Conservation (phyloP, 1,284 basidiomycete genomes). For the Jaminaea rosea region DNA sequence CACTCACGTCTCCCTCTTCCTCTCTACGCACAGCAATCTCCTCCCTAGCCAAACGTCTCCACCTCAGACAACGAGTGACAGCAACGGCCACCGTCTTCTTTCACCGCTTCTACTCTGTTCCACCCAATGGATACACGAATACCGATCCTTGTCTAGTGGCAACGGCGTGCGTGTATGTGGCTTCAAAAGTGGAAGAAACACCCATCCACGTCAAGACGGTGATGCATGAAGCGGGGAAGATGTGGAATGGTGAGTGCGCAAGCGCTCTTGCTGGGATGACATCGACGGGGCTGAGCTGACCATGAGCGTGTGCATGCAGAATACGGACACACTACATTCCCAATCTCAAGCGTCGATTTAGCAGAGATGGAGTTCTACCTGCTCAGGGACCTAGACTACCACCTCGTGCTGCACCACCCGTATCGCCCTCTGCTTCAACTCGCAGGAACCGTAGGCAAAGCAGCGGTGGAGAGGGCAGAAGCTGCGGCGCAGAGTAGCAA, state of each 20-base stretch:
- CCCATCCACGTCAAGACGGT: conserved; percentile 89
- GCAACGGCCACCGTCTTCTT: conserved; percentile 91
- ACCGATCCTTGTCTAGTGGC: conserved; percentile 88
- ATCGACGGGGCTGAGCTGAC: no score
- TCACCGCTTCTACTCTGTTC: conserved; percentile 67
- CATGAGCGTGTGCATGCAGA: conserved; percentile 44
- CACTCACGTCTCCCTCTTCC: neutral
- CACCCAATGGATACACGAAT: conserved; percentile 64
- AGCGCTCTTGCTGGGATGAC: no score
- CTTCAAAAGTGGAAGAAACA: conserved; percentile 91
- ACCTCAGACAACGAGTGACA: conserved; percentile 75
- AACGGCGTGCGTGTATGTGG: conserved; percentile 86
- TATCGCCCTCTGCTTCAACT: conserved; percentile 76
- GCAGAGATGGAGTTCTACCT: conserved; percentile 71
- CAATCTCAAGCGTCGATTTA: neutral
- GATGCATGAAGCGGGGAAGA: conserved; percentile 67
- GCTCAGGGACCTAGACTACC: conserved; percentile 89
- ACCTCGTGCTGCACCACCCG: conserved; percentile 84
- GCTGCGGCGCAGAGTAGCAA: neutral
- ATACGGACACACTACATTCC: conserved; percentile 50
- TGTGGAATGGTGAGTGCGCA: no score
- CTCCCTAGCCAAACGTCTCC: conserved; percentile 74
- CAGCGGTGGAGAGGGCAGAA: neutral
- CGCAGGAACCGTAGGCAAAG: conserved; percentile 51
- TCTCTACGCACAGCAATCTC: conserved; percentile 54